Conservation (phyloP, 352 stramenopile genomes). For the Phytophthora chlamydospora region DNA sequence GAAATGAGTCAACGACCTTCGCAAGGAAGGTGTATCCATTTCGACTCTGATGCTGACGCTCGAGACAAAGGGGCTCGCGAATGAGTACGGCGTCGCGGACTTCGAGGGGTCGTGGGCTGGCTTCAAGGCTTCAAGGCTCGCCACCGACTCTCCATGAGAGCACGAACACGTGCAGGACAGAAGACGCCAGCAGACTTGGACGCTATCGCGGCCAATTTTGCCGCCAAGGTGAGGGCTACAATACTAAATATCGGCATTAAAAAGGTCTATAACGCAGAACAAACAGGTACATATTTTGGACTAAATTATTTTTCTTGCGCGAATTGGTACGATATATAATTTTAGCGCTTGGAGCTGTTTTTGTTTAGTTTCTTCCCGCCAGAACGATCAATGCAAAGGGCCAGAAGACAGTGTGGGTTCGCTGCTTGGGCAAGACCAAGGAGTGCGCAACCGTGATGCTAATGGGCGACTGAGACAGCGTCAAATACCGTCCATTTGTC, state of each 20-base stretch:
- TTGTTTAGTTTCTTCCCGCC: not conserved
- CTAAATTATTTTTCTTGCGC: too few species aligned
- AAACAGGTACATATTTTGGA: too few species aligned
- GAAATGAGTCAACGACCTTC: not conserved
- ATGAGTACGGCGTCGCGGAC: not conserved
- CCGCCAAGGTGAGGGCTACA: not conserved
- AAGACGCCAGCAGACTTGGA: not conserved
- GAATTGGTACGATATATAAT: too few species aligned
- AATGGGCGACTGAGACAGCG: not conserved
- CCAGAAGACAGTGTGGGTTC: not conserved
- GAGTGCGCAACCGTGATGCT: not conserved
- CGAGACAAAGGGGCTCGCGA: not conserved
- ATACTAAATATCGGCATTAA: not conserved
- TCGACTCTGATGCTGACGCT: not conserved
- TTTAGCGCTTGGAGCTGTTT: too few species aligned
- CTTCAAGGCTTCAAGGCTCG: slow-evolving; percentile 1
- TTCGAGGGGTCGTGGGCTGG: slow-evolving; percentile 4
- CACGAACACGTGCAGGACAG: slow-evolving; percentile 1
- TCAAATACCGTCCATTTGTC: not conserved
- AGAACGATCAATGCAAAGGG: not conserved
- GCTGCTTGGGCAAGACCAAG: not conserved
- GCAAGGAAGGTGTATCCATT: slow-evolving; percentile 1
- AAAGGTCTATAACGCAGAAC: too few species aligned
- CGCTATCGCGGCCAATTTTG: not conserved
- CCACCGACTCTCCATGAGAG: slow-evolving; percentile 3